Percentiles rank a stretch among this genome's conserved stretches.
Conservation (phyloP, 805 yeast genomes). For the Monosporozyma siamensis region DNA sequence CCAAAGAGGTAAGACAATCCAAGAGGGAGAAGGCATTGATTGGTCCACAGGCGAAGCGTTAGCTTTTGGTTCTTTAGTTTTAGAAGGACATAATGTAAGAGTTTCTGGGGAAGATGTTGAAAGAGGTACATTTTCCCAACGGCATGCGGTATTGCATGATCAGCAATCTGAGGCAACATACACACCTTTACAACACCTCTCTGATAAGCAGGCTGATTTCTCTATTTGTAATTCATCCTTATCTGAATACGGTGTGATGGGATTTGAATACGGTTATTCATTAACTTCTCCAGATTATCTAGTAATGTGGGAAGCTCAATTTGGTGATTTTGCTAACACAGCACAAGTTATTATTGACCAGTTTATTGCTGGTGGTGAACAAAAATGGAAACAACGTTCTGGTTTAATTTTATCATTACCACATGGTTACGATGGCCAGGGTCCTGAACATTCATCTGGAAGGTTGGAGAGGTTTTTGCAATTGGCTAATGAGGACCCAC, state of each 20-base stretch:
- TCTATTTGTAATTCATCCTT: slow-evolving; percentile 88
- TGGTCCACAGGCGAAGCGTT: slow-evolving; percentile 99
- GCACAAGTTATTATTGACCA: slow-evolving; percentile 97
- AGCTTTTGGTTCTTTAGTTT: slow-evolving; percentile 85
- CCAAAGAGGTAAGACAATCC: slow-evolving; percentile 77
- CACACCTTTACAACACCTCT: slow-evolving; percentile 76
- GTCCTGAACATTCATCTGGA: slow-evolving; percentile 98
- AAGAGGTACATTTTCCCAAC: slow-evolving; percentile 99
- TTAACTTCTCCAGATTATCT: slow-evolving; percentile 94
- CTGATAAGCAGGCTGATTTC: slow-evolving; percentile 76
- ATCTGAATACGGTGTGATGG: slow-evolving; percentile 98
- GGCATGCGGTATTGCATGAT: slow-evolving; percentile 97
- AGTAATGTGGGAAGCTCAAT: slow-evolving; percentile 99
- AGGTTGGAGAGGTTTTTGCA: slow-evolving; percentile 95
- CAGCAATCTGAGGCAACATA: slow-evolving; percentile 76
- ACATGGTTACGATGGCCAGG: slow-evolving; percentile 99
- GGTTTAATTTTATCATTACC: slow-evolving; percentile 93
- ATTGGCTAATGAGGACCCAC: slow-evolving; percentile 91
- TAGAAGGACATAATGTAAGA: slow-evolving; percentile 95
- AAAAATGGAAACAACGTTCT: slow-evolving; percentile 98
- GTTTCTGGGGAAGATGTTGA: slow-evolving; percentile 99
- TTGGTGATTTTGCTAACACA: slow-evolving; percentile 99
- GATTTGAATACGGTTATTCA: slow-evolving; percentile 98
- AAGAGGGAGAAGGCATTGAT: slow-evolving; percentile 88
- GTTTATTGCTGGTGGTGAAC: slow-evolving; percentile 92